These are phyloP conservation scores for Stevia rebaudiana DNA, from an alignment of 140 eudicot genomes.

Conservation along the genomic window DNA sequence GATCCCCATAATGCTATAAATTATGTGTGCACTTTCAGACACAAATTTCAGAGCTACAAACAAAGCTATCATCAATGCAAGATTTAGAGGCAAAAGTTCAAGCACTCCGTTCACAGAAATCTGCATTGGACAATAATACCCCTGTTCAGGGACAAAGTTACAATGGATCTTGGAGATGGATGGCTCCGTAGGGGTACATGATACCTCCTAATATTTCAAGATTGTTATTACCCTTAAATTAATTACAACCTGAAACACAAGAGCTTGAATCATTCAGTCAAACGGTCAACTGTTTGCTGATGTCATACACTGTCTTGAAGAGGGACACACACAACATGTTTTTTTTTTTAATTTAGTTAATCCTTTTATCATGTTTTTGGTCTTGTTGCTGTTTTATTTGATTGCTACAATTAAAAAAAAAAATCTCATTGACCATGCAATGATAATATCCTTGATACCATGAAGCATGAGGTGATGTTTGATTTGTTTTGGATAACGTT, in stretches of 20 bases:
- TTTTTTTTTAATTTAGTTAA: neutral
- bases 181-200: constrained; percentile 41
- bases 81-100: constrained; percentile 69
- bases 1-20: neutral
- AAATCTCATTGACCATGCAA: neutral
- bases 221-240: constrained; percentile 11
- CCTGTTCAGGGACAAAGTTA: constrained; percentile 47
- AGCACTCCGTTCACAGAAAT: constrained; percentile 58
- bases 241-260: constrained; percentile 5
- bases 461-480: constrained; percentile 11
- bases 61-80: constrained; percentile 57
- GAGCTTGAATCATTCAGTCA: constrained; percentile 14
- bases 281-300: constrained; percentile 9
- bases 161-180: constrained; percentile 74
- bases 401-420: constrained; percentile 15
- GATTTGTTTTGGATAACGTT: constrained; percentile 8
- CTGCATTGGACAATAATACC: constrained; percentile 48
- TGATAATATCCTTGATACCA: constrained; percentile 3
- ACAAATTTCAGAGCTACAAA: constrained; percentile 70
- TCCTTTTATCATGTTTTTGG: constrained; percentile 8
- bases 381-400: constrained; percentile 1
- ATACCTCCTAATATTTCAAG: constrained; percentile 1
- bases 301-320: neutral
- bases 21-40: constrained; percentile 41
- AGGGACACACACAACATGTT: neutral